phyloP scores from a whole-genome alignment of 2,329 filamentous ascomycete species.

The Cytospora chrysosperma region DNA sequence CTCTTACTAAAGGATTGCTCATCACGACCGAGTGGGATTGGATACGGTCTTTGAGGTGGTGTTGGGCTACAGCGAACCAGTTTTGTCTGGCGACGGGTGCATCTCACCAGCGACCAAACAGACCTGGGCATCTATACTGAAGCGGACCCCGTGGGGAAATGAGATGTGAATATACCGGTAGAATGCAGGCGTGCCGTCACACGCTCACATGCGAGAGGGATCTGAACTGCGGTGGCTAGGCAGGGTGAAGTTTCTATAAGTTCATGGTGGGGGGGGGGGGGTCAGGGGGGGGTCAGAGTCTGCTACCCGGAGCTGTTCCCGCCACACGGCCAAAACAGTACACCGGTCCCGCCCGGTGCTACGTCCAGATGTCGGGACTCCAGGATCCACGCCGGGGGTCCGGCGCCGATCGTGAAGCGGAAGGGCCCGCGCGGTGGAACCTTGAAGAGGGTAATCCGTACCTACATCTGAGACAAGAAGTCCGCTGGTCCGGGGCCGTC shows the following conservation, averaged over 20 bases:
- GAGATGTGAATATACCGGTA: neutral
- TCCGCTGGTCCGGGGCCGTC: constrained; percentile 1
- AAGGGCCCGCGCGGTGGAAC: neutral
- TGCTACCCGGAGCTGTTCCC: neutral
- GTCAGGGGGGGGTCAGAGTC: too few relatives aligned
- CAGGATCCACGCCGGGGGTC: constrained; percentile 8
- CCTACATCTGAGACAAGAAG: too few relatives aligned
- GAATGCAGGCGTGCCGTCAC: neutral
- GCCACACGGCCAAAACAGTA: too few relatives aligned
- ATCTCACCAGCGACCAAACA: neutral
- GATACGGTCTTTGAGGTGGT: neutral
- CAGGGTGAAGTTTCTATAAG: too few relatives aligned
- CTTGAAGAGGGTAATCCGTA: too few relatives aligned
- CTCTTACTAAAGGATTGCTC: neutral
- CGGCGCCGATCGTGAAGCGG: constrained; percentile 2
- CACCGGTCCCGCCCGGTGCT: constrained; percentile 5
- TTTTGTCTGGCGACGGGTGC: neutral
- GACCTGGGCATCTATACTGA: neutral
- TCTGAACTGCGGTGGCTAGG: neutral
- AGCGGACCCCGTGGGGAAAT: neutral
- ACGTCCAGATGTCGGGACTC: neutral
- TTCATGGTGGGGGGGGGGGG: too few relatives aligned
- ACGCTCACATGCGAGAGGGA: neutral
- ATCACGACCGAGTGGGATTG: neutral
- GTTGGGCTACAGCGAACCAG: neutral